Percentiles rank a stretch among this genome's conserved stretches.
Evolutionary conservation across 495 filamentous ascomycete species (phyloP).

Genomic region (Penicillium parvum): DNA sequence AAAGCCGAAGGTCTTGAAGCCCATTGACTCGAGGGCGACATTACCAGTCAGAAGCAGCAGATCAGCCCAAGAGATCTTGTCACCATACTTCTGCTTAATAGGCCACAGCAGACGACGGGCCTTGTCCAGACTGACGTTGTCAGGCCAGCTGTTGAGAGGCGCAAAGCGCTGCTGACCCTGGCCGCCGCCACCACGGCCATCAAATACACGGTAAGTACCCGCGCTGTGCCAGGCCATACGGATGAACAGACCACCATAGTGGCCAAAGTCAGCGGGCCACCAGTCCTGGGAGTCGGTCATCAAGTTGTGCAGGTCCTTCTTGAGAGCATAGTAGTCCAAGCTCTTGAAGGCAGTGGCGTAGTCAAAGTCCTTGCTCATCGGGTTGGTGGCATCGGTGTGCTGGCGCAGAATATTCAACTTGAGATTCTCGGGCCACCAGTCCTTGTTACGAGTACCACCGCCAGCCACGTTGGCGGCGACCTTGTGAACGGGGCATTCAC

Average conservation of each 20-base stretch:
- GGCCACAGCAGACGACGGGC: constrained; percentile 72
- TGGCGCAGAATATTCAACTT: constrained; percentile 68
- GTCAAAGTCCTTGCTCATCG: constrained; percentile 56
- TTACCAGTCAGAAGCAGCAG: constrained; percentile 65
- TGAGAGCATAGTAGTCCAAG: constrained; percentile 64
- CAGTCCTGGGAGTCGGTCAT: constrained; percentile 74
- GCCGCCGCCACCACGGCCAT: constrained; percentile 68
- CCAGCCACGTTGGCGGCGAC: constrained; percentile 51
- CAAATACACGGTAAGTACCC: constrained; percentile 67
- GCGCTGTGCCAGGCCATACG: constrained; percentile 76
- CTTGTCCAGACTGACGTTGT: constrained; percentile 73
- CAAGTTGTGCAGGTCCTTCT: constrained; percentile 60
- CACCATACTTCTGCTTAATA: constrained; percentile 76
- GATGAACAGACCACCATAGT: constrained; percentile 72
- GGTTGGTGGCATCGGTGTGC: constrained; percentile 57
- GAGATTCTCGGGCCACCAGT: constrained; percentile 68
- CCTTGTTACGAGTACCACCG: constrained; percentile 55
- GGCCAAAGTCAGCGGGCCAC: constrained; percentile 75
- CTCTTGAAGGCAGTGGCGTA: constrained; percentile 65
- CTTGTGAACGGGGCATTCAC: constrained; percentile 48
- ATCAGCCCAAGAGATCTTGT: constrained; percentile 76
- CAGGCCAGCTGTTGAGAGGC: constrained; percentile 75
- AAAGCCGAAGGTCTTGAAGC: constrained; percentile 67
- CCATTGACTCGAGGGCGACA: constrained; percentile 71
- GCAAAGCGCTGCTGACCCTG: constrained; percentile 70